Base-by-base conservation (phyloP, 306 rosid genomes). In the Citrullus amarus region DNA sequence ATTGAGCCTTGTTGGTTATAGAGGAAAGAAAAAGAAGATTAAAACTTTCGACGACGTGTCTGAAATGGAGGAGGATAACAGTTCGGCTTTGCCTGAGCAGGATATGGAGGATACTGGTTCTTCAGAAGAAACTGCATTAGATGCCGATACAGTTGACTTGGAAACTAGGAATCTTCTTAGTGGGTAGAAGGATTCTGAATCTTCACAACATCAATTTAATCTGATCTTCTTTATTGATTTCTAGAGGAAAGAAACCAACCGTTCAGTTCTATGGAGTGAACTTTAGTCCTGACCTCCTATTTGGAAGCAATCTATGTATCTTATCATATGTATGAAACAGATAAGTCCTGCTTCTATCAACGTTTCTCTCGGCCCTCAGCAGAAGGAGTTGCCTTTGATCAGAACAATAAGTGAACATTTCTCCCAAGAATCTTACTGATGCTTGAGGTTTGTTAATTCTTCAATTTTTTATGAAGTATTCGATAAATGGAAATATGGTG, bases 11-110 rank as follows among this genome's bases (percentile, higher is more conserved):
- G 72, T 75, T 55, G 91, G 90, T 56, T 86, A 88, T 71, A 84
- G 95, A 81, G 94, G 90, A 75, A 89, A 84, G 89, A 90, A 86
- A 86, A 90, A 86, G 85, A 87, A 86, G 83, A 83, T 89, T 25
- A 89, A 84, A 81, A 77, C 82, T 36, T 83, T 68, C 54, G 86
- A 86, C 54, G 95, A 91, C 71, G n/a, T 56, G 79, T 86, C 88
- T 7, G 97, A 93, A 70, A 81, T 36, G 82, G 98, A 89, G 82
- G 98, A 89, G 71, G 89, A 82, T 11, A 77, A 83, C 28, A 67
- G 79, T 58, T 82, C 81, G 66, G 68, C 73, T 62, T 82, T 84
- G 70, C 68, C 76, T 78, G 91, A 88, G 77, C 71, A 71, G 75
- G 93, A 77, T 61, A 71, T 87, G 72, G 75, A 75, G 75, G 92